Evolutionary conservation across 2,329 filamentous ascomycete genomes (phyloP).

Genomic region (Arthroderma sp.): DNA sequence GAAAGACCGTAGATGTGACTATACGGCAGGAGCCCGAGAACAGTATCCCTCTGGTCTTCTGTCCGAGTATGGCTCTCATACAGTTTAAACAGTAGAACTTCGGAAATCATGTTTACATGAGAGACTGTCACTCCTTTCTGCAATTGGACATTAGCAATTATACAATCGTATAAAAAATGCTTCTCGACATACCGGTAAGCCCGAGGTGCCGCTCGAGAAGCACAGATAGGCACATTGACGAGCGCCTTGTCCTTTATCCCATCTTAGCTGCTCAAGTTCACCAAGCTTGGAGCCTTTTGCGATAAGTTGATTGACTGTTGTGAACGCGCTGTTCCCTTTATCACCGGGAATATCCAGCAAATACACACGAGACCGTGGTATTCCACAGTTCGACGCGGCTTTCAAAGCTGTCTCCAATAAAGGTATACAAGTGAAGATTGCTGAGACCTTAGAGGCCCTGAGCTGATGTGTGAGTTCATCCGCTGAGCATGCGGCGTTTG

Average conservation of each 20-base stretch:
- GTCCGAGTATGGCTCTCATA: slow-evolving; percentile 35
- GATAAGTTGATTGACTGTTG: slow-evolving; percentile 51
- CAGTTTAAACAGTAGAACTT: slow-evolving; percentile 46
- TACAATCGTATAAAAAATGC: neutral
- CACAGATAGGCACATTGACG: slow-evolving; percentile 56
- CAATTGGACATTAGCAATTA: neutral
- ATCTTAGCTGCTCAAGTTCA: slow-evolving; percentile 43
- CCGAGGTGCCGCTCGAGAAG: slow-evolving; percentile 61
- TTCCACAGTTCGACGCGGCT: slow-evolving; percentile 46
- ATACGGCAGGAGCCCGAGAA: slow-evolving; percentile 53
- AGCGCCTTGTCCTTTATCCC: slow-evolving; percentile 51
- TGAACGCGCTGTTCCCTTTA: slow-evolving; percentile 38
- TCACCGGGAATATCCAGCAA: slow-evolving; percentile 49
- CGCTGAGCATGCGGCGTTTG: slow-evolving; percentile 53
- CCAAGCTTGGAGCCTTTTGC: slow-evolving; percentile 42
- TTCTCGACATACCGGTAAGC: slow-evolving; percentile 43
- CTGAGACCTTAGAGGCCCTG: slow-evolving; percentile 49
- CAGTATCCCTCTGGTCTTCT: slow-evolving; percentile 35
- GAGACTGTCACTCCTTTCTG: slow-evolving; percentile 69
- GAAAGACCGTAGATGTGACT: slow-evolving; percentile 65
- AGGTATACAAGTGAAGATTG: slow-evolving; percentile 52
- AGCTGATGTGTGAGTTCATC: slow-evolving; percentile 55
- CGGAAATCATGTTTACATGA: slow-evolving; percentile 58
- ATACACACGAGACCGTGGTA: slow-evolving; percentile 48
- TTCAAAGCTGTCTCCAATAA: slow-evolving; percentile 46